Base-by-base conservation (phyloP, 768 basidiomycete genomes). In the Coprinopsis strossmayeri region DNA sequence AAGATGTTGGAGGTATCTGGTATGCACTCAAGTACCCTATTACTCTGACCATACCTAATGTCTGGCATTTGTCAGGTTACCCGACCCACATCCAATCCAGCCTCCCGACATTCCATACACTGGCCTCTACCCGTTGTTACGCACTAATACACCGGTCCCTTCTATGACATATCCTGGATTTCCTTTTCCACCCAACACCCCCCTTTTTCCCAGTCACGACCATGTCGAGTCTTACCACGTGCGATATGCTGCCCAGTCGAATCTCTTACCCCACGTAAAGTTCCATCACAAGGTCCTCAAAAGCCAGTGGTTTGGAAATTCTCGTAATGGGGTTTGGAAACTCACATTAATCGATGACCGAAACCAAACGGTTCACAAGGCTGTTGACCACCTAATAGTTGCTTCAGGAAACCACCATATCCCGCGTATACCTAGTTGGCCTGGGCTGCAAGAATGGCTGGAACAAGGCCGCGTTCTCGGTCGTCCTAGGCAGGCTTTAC, bases 1-100 rank as follows among this genome's bases (percentile, higher is more conserved):
- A 61, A 28, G 69, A 67, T 53, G 65, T 82, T 3, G 80, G 77
- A n/a, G 80, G 81, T 11, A 61, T 82, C 44, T 83, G 81, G 81
- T 73, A 52, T 34, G 65, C 48, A 7, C 34, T 13, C 43, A 32
- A 15, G 20, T 17, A 45, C n/a, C 30, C 17, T 41, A 17, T 23
- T 17, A 26, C 5, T n/a, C n/a, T n/a, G n/a, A n/a, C n/a, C n/a
- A n/a, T n/a, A n/a, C n/a, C n/a, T n/a, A n/a, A n/a, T n/a, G n/a
- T n/a, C n/a, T n/a, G 13, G 27, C 43, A 30, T 38, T 40, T 30
- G 21, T 12, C 49, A 69, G 68, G 66, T 49, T 68, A n/a, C 68
- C 68, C 12, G 66, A 69, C 44, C 53, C 57, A 12, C 43, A 58
- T 20, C 57, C 57, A 2, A 49, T 55, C 11, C 50, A 54, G 11